Evolutionary conservation across 306 rosid species (phyloP), one percentile per base, ranked within the genome.

Genomic region (Boehmeria nivea): DNA sequence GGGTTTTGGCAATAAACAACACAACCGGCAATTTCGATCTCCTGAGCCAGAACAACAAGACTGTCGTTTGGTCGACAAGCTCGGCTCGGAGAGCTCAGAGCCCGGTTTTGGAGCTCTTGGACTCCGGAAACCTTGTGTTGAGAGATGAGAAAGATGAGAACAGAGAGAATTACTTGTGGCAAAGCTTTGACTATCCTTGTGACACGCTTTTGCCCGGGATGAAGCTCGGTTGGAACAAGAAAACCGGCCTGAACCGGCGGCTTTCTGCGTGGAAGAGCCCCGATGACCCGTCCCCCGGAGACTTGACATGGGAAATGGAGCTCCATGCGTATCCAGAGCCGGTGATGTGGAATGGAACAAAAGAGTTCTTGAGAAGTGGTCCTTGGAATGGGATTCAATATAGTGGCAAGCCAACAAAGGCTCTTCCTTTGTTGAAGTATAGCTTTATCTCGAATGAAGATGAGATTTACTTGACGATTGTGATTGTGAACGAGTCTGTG

Each of bases 151-250:
- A 51, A 2, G 66, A 64, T 23, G 31, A 2, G 2, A 57, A 53
- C 19, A 19, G 66, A 8, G 53, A 34, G 3, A 55, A 1, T 15
- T 76, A 57, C 17, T 26, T 74, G 21, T 82, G 85, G 76, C 81
- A 79, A 16, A 75, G 81, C 65, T 75, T 75, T 12, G 76, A 73
- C 25, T 66, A 73, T 54, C 80, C 80, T 6, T 27, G 71, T 21
- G 79, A 75, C 28, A 68, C 81, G 12, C 3, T 75, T 20, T 23
- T 76, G 12, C 64, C 75, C 5, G 81, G 77, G 12, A 78, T 75
- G 80, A 82, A 82, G 38, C 39, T 67, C 0, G 87, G 83, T 1
- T 75, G 79, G 81, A 71, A 84, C 79, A 15, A 49, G 6, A 84
- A 12, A 13, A 65, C 55, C 0, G 21, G 65, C 9, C 45, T 81